These are phyloP conservation scores for Mrakia blollopis DNA, from an alignment of 768 basidiomycete genomes.

Conservation along the genomic window DNA sequence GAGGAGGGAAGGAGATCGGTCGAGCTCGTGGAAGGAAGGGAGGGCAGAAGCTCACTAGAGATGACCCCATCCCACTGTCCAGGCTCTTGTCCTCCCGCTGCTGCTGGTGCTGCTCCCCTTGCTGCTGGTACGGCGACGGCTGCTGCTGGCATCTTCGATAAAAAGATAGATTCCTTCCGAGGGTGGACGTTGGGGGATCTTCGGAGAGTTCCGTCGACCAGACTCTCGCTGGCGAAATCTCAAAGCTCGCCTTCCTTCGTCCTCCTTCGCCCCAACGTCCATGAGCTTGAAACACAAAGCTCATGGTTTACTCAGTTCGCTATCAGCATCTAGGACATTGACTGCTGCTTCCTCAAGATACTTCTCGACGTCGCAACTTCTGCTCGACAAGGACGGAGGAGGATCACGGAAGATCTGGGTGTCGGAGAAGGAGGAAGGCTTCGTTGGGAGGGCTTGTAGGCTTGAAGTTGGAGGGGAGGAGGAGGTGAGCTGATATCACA, in stretches of 20 bases:
- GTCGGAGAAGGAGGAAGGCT: not conserved
- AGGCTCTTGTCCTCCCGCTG: not conserved
- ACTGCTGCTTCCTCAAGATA: not conserved
- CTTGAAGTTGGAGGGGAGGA: not conserved
- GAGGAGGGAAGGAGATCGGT: not conserved
- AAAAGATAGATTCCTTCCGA: not conserved
- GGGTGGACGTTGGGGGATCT: not conserved
- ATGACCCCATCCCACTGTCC: not conserved
- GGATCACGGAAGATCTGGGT: not conserved
- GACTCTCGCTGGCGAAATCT: not conserved
- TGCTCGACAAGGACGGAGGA: not conserved
- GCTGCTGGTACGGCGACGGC: not conserved
- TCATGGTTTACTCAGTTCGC: not conserved
- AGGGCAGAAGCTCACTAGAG: not conserved
- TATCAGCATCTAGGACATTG: not conserved
- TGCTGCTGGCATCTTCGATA: not conserved
- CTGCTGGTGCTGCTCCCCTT: not conserved
- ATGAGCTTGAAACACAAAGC: not conserved
- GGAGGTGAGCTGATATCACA: not conserved
- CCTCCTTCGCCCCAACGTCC: not conserved
- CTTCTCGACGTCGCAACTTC: not conserved
- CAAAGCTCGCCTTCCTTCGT: not conserved
- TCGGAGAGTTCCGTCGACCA: not conserved
- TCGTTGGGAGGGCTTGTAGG: slow-evolving; percentile 4
- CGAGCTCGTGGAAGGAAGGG: not conserved